Percentiles rank a stretch among this genome's conserved stretches.
These are phyloP conservation scores for Macadamia tetraphylla DNA, from an alignment of 164 flowering plant species.

Conservation along the genomic window DNA sequence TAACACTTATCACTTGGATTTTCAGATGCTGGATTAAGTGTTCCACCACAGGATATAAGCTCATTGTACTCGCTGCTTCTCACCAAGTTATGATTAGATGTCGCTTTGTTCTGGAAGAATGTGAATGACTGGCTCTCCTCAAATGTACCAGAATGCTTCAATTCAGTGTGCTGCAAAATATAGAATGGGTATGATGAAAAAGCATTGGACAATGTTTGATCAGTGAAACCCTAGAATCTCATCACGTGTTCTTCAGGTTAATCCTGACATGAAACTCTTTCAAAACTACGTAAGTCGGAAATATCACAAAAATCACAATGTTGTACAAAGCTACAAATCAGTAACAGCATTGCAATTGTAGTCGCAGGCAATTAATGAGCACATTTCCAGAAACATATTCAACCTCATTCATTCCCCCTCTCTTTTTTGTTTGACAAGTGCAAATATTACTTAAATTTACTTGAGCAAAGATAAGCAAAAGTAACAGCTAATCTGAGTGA, in stretches of 20 bases:
- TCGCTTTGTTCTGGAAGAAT: slow-evolving; percentile 8
- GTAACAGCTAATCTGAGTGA: too few species aligned
- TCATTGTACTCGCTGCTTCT: slow-evolving; percentile 8
- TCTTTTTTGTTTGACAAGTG: too few species aligned
- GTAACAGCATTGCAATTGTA: too few species aligned
- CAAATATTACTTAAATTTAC: too few species aligned
- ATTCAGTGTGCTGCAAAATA: slow-evolving; percentile 11
- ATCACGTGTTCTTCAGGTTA: not conserved
- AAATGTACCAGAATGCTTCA: slow-evolving; percentile 5
- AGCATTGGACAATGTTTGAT: too few species aligned
- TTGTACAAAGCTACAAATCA: too few species aligned
- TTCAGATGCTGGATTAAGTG: slow-evolving; percentile 7
- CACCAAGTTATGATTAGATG: not conserved
- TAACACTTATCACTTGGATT: slow-evolving; percentile 1
- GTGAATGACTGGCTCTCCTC: slow-evolving; percentile 2
- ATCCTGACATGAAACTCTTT: not conserved
- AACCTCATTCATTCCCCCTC: too few species aligned
- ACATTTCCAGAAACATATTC: not conserved
- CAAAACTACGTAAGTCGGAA: too few species aligned
- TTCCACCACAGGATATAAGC: slow-evolving; percentile 13
- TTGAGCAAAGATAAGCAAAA: too few species aligned
- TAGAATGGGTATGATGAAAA: not conserved
- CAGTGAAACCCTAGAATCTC: not conserved
- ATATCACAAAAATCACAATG: too few species aligned
- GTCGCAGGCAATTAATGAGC: too few species aligned